These are phyloP conservation scores for Begonia peltatifolia DNA, from an alignment of 306 rosid genomes.

Conservation along the genomic window DNA sequence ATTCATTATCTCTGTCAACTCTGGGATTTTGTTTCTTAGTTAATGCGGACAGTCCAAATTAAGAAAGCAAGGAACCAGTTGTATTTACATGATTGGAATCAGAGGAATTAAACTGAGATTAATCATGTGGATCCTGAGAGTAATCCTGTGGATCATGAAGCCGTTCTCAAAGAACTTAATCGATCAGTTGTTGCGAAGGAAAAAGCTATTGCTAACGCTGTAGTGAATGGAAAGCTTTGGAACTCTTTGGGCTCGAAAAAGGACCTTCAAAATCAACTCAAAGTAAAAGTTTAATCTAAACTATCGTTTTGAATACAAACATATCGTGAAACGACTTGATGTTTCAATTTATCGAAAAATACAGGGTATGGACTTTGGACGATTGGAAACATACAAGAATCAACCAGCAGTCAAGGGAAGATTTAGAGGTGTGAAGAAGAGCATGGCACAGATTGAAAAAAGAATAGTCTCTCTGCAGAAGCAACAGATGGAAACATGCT, in stretches of 20 bases:
- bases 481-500: neutral
- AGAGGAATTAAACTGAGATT: neutral
- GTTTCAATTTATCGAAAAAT: neutral
- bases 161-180: conserved; percentile 4
- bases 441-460: neutral
- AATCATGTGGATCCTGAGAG: neutral
- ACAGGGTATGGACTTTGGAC: neutral
- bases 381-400: neutral
- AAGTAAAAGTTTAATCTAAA: neutral
- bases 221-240: conserved; percentile 15
- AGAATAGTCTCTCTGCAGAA: conserved; percentile 4
- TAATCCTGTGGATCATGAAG: conserved; percentile 1
- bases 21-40: neutral
- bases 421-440: neutral
- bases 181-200: conserved; percentile 3
- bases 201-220: conserved; percentile 11
- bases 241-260: conserved; percentile 15
- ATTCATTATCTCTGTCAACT: neutral
- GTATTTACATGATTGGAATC: neutral
- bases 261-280: conserved; percentile 6
- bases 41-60: neutral
- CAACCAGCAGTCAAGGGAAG: neutral
- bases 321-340: neutral
- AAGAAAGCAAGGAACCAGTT: neutral
- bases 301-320: neutral